A percentile compares a stretch with the other conserved stretches of the same genome.
Evolutionary conservation across 1,284 basidiomycete genomes (phyloP).

Genomic region (Phaffia rhodozyma): DNA sequence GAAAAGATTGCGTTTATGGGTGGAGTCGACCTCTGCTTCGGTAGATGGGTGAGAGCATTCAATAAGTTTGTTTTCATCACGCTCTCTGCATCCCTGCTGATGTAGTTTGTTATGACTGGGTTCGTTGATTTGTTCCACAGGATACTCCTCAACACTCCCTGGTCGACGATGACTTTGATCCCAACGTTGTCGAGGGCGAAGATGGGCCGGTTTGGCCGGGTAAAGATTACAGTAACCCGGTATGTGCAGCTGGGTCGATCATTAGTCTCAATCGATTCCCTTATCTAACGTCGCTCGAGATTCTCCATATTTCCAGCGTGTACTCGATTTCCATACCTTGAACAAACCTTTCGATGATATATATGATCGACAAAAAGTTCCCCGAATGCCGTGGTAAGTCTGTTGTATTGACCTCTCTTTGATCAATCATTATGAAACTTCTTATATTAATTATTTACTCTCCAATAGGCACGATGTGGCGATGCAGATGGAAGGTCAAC

Average conservation of each 20-base stretch:
- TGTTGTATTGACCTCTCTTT: neutral
- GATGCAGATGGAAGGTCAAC: conserved; percentile 90
- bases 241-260: neutral
- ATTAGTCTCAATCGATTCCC: conserved; percentile 2
- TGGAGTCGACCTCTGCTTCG: conserved; percentile 86
- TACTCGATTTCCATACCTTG: conserved; percentile 76
- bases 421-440: neutral
- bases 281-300: conserved; percentile 48
- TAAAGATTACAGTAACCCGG: conserved; percentile 30
- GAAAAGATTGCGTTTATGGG: conserved; percentile 98
- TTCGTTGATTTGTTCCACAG: neutral
- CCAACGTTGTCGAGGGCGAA: conserved; percentile 41
- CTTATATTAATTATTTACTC: neutral
- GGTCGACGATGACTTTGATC: conserved; percentile 61
- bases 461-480: conserved; percentile 78
- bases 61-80: neutral
- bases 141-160: conserved; percentile 91
- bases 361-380: conserved; percentile 77
- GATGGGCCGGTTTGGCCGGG: conserved; percentile 73
- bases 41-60: conserved; percentile 50
- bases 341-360: conserved; percentile 88
- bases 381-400: conserved; percentile 88
- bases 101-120: neutral
- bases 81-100: neutral
- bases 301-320: conserved; percentile 72